Evolutionary conservation across 495 filamentous ascomycete genomes (phyloP).

Genomic region (Penicillium mononematosum): DNA sequence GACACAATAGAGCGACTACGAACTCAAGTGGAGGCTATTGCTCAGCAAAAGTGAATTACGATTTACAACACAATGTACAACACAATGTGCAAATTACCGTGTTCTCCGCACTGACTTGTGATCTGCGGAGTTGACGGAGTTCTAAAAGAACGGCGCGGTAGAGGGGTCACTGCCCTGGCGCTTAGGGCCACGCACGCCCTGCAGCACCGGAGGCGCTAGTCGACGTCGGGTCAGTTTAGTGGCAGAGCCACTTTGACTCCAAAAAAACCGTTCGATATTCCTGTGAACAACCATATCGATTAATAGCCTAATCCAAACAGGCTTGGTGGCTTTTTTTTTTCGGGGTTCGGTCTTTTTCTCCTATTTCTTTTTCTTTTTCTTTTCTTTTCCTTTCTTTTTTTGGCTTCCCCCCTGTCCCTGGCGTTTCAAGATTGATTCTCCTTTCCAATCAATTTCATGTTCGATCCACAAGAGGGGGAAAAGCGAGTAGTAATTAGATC

Average conservation of each 20-base stretch:
- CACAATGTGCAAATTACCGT: not conserved
- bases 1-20: slow-evolving; percentile 43
- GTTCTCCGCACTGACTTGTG: slow-evolving; percentile 2
- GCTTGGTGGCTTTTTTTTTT: slow-evolving; percentile 8
- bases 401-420: not conserved
- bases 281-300: slow-evolving; percentile 14
- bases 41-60: not conserved
- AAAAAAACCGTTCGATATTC: slow-evolving; percentile 15
- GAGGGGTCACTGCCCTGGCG: slow-evolving; percentile 14
- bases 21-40: slow-evolving; percentile 36
- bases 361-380: not conserved
- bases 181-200: slow-evolving; percentile 30
- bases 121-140: not conserved
- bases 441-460: slow-evolving; percentile 1
- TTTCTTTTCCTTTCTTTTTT: not conserved
- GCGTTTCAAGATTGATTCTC: not conserved
- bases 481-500: slow-evolving; percentile 3
- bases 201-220: slow-evolving; percentile 12
- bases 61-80: not conserved
- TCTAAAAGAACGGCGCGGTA: slow-evolving; percentile 8
- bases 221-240: slow-evolving; percentile 12
- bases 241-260: slow-evolving; percentile 17
- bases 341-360: slow-evolving; percentile 7
- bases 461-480: not conserved
- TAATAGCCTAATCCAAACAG: not conserved